phyloP scores from a whole-genome alignment of 2,329 filamentous ascomycete genomes.

The Trichoderma brevicompactum region DNA sequence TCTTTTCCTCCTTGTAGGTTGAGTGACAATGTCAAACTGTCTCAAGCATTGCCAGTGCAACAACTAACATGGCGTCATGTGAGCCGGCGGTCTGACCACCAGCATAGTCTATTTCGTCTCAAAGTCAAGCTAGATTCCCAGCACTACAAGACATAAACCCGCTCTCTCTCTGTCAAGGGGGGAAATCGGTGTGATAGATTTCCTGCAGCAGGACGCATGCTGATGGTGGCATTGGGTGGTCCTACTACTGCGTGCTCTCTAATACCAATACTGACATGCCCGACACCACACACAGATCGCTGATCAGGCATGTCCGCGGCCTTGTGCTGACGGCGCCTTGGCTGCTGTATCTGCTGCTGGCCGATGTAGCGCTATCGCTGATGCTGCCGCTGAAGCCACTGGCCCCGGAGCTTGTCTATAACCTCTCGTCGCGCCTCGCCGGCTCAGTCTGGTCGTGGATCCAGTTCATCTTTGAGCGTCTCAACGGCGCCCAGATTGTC shows the following conservation, averaged over 20 bases:
- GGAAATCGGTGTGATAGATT: not conserved
- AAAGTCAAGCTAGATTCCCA: not conserved
- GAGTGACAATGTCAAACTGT: not conserved
- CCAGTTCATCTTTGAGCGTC: conserved; percentile 58
- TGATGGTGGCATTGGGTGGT: not conserved
- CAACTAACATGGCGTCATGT: conserved; percentile 3
- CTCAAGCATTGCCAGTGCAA: not conserved
- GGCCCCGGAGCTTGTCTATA: conserved; percentile 56
- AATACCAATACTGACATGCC: not conserved
- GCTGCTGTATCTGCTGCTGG: conserved; percentile 55
- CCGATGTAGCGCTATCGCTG: conserved; percentile 56
- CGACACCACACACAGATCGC: conserved; percentile 31
- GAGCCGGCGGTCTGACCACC: conserved; percentile 15
- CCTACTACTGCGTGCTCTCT: not conserved
- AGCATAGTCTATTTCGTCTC: not conserved
- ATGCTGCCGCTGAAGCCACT: conserved; percentile 54
- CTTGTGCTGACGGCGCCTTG: conserved; percentile 53
- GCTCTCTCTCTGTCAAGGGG: too few species aligned
- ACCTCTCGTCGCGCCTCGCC: conserved; percentile 59
- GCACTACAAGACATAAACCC: too few species aligned
- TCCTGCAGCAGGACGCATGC: not conserved
- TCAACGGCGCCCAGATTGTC: conserved; percentile 58
- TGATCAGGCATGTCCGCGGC: conserved; percentile 49
- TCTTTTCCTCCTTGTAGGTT: not conserved
- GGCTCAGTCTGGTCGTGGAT: conserved; percentile 61